phyloP scores from a whole-genome alignment of 2,329 filamentous ascomycete species.

The Aureobasidium pullulans region DNA sequence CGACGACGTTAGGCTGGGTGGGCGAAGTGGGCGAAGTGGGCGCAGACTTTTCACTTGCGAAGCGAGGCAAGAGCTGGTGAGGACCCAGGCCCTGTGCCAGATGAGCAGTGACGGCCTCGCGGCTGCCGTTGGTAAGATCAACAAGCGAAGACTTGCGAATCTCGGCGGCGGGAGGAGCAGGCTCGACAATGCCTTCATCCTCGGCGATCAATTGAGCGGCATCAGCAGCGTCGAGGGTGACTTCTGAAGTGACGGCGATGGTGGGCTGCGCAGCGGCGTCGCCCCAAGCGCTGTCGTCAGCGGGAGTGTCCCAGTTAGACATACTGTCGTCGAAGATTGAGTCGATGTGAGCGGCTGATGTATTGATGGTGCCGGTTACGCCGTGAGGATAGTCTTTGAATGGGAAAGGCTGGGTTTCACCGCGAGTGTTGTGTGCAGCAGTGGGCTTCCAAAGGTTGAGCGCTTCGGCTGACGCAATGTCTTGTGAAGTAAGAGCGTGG shows the following conservation, averaged over 20 bases:
- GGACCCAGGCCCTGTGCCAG: neutral
- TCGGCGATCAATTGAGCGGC: neutral
- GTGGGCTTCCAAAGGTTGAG: conserved; percentile 6
- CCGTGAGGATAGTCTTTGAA: neutral
- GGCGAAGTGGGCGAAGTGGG: neutral
- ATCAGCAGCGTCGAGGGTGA: neutral
- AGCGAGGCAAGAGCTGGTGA: neutral
- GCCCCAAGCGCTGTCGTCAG: neutral
- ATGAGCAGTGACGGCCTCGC: neutral
- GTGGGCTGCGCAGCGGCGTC: neutral
- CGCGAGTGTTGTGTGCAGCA: neutral
- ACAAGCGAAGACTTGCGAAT: neutral
- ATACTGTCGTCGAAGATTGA: neutral
- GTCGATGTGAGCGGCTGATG: neutral
- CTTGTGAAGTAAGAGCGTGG: neutral
- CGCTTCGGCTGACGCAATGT: neutral
- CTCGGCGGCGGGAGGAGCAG: neutral
- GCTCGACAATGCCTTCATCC: too few relatives aligned
- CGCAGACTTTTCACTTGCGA: neutral
- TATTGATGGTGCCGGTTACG: neutral
- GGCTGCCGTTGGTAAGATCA: conserved; percentile 1
- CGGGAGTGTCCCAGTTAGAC: neutral
- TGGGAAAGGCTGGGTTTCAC: neutral
- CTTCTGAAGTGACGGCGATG: neutral
- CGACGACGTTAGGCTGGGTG: neutral